Evolutionary conservation across 257 asterid genomes (phyloP), one percentile per base, ranked within the genome.

Genomic region (Scutellaria baicalensis): DNA sequence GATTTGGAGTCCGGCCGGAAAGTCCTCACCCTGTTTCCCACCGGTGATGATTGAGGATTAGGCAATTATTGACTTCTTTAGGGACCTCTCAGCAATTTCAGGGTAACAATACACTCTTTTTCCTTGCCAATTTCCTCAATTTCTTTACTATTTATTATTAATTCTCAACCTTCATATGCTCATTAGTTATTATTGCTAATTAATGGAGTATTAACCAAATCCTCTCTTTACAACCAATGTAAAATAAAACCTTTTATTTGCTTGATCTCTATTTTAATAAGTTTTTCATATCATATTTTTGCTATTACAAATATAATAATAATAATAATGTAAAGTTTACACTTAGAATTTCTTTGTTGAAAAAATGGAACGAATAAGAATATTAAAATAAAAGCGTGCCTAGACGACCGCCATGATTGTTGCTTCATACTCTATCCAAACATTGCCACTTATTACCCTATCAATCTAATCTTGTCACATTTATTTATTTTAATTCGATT

Each of bases 21-120:
- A 69, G 87, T 86, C 40, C 97, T 92, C 48, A 90, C 98, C 11
- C 68, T 92, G 71, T 92, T 92, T 75, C 97, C 98, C 13, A 83
- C 84, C 0, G 93, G 87, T 2, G 92, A 83, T 27, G 94, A 84
- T 71, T 92, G 75, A 80, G 40, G 13, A 6, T 69, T 71, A 58
- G 66, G 70, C 27, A 64, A 74, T 27, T 50, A 45, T 43, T 42
- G 33, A 61, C 38, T 62, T 74, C 70, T 33, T 45, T 47, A 6
- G 27, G 16, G 55, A 68, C 70, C 59, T 47, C 55, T 27, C 33
- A 2, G 33, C 33, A 27, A 27, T 2, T 74, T 50, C 71, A 8
- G 44, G 75, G 71, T 71, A 57, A 73, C 59, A 21, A 73, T 50
- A 66, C 59, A 70, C 66, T 73, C 66, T 70, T 73, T n/a, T n/a